These are phyloP conservation scores for Linnemannia schmuckeri DNA, from an alignment of 192 early-diverging fungal genomes.

Conservation along the genomic window DNA sequence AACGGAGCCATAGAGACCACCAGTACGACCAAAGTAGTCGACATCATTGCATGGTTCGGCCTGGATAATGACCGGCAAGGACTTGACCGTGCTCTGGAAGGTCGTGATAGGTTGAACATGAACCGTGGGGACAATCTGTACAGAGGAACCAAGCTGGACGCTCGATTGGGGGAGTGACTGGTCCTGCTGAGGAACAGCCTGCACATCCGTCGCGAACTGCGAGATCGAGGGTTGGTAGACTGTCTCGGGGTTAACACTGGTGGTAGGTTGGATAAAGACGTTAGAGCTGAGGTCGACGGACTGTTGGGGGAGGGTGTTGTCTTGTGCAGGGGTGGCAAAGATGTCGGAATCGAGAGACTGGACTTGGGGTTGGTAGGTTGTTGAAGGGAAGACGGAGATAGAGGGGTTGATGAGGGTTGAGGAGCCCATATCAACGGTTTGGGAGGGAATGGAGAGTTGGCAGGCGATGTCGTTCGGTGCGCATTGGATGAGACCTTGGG, in stretches of 20 bases:
- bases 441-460: constrained; percentile 20
- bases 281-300: constrained; percentile 29
- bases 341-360: constrained; percentile 29
- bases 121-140: constrained; percentile 30
- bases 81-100: constrained; percentile 33
- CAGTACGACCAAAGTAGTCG: not conserved
- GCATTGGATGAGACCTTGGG: not conserved
- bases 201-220: constrained; percentile 18
- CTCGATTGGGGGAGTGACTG: constrained; percentile 44
- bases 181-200: constrained; percentile 15
- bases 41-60: constrained; percentile 16
- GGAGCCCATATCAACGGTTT: constrained; percentile 31
- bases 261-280: constrained; percentile 32
- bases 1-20: not conserved
- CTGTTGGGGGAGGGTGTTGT: constrained; percentile 11
- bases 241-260: constrained; percentile 35
- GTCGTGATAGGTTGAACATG: constrained; percentile 22
- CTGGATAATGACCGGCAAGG: constrained; percentile 35
- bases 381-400: constrained; percentile 14
- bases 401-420: constrained; percentile 14
- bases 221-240: constrained; percentile 31
- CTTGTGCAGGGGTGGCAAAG: constrained; percentile 10
- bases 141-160: constrained; percentile 22
- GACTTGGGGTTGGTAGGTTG: constrained; percentile 26
- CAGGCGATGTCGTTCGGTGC: not conserved